phyloP scores from a whole-genome alignment of 2,329 filamentous ascomycete genomes.

The Pezizomycotina sp. region DNA sequence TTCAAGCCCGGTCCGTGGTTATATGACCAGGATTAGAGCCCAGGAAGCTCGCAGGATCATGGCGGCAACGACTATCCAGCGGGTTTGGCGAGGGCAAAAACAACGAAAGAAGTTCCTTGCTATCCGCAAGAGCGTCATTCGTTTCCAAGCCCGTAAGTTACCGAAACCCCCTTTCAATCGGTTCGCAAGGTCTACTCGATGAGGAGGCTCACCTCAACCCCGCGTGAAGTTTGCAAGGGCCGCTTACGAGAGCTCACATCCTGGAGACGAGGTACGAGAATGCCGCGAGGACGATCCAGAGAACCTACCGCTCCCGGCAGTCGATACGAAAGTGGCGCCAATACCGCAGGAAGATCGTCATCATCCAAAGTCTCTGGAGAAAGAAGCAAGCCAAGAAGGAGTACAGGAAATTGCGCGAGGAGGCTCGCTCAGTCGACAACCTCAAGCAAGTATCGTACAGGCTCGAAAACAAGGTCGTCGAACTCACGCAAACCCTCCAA shows the following conservation, averaged over 20 bases:
- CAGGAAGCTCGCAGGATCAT: slow-evolving; percentile 68
- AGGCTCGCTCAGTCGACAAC: slow-evolving; percentile 65
- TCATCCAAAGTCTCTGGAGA: slow-evolving; percentile 86
- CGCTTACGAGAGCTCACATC: slow-evolving; percentile 80
- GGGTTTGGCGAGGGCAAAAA: slow-evolving; percentile 85
- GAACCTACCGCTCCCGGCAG: slow-evolving; percentile 58
- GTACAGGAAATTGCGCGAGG: slow-evolving; percentile 85
- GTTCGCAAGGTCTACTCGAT: slow-evolving; percentile 19
- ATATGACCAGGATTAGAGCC: slow-evolving; percentile 58
- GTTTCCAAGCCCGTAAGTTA: slow-evolving; percentile 52
- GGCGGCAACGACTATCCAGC: slow-evolving; percentile 85
- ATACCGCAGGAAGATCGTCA: slow-evolving; percentile 74
- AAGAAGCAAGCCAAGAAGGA: slow-evolving; percentile 61
- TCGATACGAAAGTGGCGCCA: slow-evolving; percentile 47
- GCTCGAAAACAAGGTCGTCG: slow-evolving; percentile 97
- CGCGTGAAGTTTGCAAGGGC: slow-evolving; percentile 54
- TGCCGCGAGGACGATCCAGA: slow-evolving; percentile 76
- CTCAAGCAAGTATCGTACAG: slow-evolving; percentile 96
- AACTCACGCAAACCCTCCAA: slow-evolving; percentile 84
- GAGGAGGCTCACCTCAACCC: slow-evolving; percentile 29
- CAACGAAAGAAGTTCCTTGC: slow-evolving; percentile 64
- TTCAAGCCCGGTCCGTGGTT: slow-evolving; percentile 68
- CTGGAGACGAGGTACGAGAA: slow-evolving; percentile 89
- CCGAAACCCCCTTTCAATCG: slow-evolving; percentile 17
- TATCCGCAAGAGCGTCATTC: slow-evolving; percentile 67